Percentiles rank a stretch among this genome's conserved stretches.
These are phyloP conservation scores for Aurinia saxatilis DNA, from an alignment of 345 rosid genomes.

Conservation along the genomic window DNA sequence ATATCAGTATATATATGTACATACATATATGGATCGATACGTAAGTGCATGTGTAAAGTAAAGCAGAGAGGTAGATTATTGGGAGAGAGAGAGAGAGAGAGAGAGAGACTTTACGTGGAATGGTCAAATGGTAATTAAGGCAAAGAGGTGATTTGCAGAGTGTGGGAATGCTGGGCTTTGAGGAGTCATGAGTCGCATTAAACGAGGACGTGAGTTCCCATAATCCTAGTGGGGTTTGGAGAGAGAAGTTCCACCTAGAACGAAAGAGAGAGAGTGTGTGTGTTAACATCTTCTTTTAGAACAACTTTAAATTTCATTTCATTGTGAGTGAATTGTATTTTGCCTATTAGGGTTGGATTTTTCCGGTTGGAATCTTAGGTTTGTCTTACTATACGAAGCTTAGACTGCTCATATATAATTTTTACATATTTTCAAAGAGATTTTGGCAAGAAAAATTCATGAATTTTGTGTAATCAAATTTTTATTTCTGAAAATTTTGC, in stretches of 20 bases:
- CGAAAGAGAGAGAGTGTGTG: neutral
- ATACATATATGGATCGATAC: slow-evolving; percentile 13
- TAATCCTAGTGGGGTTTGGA: slow-evolving; percentile 52
- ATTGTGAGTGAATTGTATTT: neutral
- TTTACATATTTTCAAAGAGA: neutral
- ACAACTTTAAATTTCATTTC: neutral
- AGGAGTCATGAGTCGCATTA: slow-evolving; percentile 69
- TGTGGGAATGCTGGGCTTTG: slow-evolving; percentile 99
- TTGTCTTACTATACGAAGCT: slow-evolving; percentile 34
- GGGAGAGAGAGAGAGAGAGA: slow-evolving; percentile 2
- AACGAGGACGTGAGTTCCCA: slow-evolving; percentile 98
- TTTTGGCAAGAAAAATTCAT: neutral
- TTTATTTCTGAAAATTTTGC: neutral
- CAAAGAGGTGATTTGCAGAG: slow-evolving; percentile 56
- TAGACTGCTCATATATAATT: slow-evolving; percentile 18
- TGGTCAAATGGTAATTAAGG: slow-evolving; percentile 40
- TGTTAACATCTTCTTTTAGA: neutral
- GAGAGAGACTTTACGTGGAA: slow-evolving; percentile 44
- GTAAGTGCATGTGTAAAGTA: slow-evolving; percentile 2
- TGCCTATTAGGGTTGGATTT: slow-evolving; percentile 35
- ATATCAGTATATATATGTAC: neutral
- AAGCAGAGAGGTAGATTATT: neutral
- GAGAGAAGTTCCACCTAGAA: slow-evolving; percentile 16
- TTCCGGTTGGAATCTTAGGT: slow-evolving; percentile 55
- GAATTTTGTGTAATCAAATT: neutral